Evolutionary conservation across 805 yeast species (phyloP).

Genomic region (Candida dendrica): DNA sequence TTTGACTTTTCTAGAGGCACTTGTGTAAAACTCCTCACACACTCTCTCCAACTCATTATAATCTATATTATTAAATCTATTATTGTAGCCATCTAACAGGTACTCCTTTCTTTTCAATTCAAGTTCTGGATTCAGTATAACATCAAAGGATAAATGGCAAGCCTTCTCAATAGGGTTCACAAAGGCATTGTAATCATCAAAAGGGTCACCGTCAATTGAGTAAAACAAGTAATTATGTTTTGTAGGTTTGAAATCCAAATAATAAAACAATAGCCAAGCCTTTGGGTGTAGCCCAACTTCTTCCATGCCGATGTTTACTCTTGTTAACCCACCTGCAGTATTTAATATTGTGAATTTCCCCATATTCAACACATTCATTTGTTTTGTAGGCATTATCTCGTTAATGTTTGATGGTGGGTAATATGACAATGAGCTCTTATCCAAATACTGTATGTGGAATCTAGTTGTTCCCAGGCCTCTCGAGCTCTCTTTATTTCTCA

Average conservation of each 20-base stretch:
- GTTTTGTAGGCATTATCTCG: conserved; percentile 48
- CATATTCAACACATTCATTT: conserved; percentile 41
- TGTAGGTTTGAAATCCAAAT: conserved; percentile 26
- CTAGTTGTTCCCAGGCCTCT: conserved; percentile 51
- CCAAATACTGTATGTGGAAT: conserved; percentile 35
- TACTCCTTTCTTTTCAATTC: background rate
- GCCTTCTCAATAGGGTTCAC: conserved; percentile 1
- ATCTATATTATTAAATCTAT: background rate
- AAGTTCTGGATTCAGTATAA: background rate
- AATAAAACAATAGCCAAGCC: conserved; percentile 40
- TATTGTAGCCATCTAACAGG: background rate
- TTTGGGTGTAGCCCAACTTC: conserved; percentile 50
- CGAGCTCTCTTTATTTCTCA: conserved; percentile 3
- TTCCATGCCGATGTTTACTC: conserved; percentile 41
- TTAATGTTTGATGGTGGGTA: conserved; percentile 52
- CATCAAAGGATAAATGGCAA: conserved; percentile 1
- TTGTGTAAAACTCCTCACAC: conserved; percentile 1
- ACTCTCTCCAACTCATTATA: background rate
- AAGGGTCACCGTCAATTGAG: conserved; percentile 1
- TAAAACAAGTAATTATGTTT: conserved; percentile 6
- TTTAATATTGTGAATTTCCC: conserved; percentile 36
- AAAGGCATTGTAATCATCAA: background rate
- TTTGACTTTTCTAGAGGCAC: conserved; percentile 5
- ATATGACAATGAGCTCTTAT: conserved; percentile 19
- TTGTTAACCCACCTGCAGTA: conserved; percentile 13